phyloP scores from a whole-genome alignment of 257 asterid species.

The Echites panduratus region DNA sequence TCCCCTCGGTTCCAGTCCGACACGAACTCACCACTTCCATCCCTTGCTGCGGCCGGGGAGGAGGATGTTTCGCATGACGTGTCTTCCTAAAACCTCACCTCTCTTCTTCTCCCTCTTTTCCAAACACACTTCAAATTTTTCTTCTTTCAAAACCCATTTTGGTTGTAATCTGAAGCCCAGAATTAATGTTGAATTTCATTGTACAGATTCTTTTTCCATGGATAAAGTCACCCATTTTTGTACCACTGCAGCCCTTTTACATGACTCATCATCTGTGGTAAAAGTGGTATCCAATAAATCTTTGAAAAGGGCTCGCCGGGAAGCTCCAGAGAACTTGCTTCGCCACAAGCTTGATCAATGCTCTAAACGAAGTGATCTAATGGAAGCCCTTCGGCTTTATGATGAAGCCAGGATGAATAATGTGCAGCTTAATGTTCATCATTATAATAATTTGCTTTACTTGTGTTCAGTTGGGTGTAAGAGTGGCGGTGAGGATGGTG shows the following conservation, averaged over 20 bases:
- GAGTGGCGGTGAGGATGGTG: constrained; percentile 25
- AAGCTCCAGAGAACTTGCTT: constrained; percentile 55
- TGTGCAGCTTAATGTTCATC: constrained; percentile 48
- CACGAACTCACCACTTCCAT: not conserved
- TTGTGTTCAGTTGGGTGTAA: constrained; percentile 41
- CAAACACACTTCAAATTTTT: constrained; percentile 22
- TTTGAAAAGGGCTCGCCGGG: constrained; percentile 35
- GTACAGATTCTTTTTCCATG: constrained; percentile 25
- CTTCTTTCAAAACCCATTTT: constrained; percentile 22
- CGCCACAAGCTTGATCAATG: constrained; percentile 54
- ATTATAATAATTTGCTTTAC: constrained; percentile 75
- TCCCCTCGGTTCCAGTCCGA: not conserved
- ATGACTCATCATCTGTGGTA: constrained; percentile 6
- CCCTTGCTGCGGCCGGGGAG: not conserved
- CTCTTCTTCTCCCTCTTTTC: constrained; percentile 29
- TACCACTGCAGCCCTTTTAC: constrained; percentile 39
- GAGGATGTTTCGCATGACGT: not conserved
- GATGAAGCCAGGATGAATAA: constrained; percentile 56
- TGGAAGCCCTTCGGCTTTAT: constrained; percentile 67
- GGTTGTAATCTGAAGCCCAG: constrained; percentile 8
- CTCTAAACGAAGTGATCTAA: constrained; percentile 50
- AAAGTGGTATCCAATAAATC: constrained; percentile 23
- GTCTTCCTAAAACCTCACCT: not conserved
- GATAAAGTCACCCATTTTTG: constrained; percentile 30
- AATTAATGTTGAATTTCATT: constrained; percentile 18